Base-by-base conservation (phyloP, 2,329 filamentous ascomycete species). In the Cercospora janseana region DNA sequence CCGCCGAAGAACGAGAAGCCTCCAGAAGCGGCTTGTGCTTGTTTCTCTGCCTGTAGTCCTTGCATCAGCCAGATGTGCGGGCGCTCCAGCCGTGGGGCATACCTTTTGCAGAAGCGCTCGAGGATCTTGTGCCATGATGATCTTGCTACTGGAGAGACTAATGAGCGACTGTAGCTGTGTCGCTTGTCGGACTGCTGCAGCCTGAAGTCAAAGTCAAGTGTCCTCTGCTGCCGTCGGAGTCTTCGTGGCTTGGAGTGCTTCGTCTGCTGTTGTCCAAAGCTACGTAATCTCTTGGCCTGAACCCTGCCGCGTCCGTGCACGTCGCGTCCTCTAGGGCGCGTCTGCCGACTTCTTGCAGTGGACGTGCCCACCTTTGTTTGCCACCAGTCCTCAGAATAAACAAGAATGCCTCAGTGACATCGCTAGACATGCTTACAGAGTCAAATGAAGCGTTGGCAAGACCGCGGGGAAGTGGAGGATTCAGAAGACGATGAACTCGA, bases 1-100 rank as follows among this genome's bases (percentile, higher is more conserved):
- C 88, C 88, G 34, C 90, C 88, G 63, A 98, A 96, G 72, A 95
- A 83, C 69, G 84, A 88, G 74, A 95, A 96, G 63, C 91, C 91
- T 21, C 86, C 77, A 15, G 81, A 77, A 31, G 92, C 91, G 60
- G 85, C 77, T 62, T 83, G 74, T 20, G 87, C 80, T 45, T 83
- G 79, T 76, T 93, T 95, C 66, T 96, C 88, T 74, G 93, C 93
- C 91, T 96, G 38, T 6, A 34, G 4, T 12, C 16, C 24, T 27
- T 20, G 8, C 10, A 28, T 18, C 40, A 28, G 41, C 43, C 29
- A 24, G 41, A 42, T 51, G 42, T 35, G 42, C 49, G 26, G 47
- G 43, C n/a, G 24, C 43, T 26, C 34, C n/a, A 29, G 28, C 26
- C 24, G 44, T 18, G 49, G 45, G 28, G 55, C 49, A 49, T 44